A percentile compares a stretch with the other conserved stretches of the same genome.
phyloP scores from a whole-genome alignment of 163 green algal species.

The Scenedesmus sp. region DNA sequence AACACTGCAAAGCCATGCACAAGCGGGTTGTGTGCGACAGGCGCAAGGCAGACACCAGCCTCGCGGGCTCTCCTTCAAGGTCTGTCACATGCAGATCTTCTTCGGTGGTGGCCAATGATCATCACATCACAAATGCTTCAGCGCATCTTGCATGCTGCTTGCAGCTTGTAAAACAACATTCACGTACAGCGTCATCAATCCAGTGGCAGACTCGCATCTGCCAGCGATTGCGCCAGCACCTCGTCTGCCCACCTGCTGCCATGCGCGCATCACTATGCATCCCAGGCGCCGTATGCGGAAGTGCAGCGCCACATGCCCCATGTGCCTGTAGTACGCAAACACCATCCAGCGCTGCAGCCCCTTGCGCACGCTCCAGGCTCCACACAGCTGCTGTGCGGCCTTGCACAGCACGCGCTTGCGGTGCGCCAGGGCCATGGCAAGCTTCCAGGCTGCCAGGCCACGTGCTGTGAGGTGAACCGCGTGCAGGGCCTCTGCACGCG shows the following conservation, averaged over 20 bases:
- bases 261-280: slow-evolving; percentile 35
- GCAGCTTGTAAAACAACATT: no score
- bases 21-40: no score
- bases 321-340: slow-evolving; percentile 49
- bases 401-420: slow-evolving; percentile 36
- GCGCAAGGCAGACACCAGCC: no score
- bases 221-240: no score
- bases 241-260: slow-evolving; percentile 24
- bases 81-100: no score
- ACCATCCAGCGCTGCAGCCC: slow-evolving; percentile 34
- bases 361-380: slow-evolving; percentile 5
- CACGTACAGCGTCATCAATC: no score
- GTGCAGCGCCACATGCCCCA: slow-evolving; percentile 52
- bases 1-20: no score
- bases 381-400: slow-evolving; percentile 7
- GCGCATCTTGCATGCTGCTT: no score
- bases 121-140: neutral
- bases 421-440: slow-evolving; percentile 18
- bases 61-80: no score
- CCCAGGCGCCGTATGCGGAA: slow-evolving; percentile 50
- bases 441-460: slow-evolving; percentile 29
- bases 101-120: no score
- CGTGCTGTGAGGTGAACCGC: neutral
- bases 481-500: neutral
- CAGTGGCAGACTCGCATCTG: no score